phyloP scores from a whole-genome alignment of 768 basidiomycete genomes.

The Boletus rex-veris region DNA sequence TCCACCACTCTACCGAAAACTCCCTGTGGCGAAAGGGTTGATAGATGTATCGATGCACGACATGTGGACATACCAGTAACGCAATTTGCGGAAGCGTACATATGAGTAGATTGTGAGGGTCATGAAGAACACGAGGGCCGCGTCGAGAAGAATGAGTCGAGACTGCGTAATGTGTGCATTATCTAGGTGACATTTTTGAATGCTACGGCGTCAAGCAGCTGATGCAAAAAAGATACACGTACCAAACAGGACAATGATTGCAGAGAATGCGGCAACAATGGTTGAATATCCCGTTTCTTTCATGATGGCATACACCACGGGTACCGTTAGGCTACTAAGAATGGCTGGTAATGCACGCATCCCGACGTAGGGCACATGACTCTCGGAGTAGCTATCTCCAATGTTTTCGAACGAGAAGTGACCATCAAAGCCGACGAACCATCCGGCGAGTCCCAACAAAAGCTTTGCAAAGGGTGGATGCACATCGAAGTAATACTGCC shows the following conservation, averaged over 20 bases:
- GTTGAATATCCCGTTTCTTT: slow-evolving; percentile 96
- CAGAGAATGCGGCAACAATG: slow-evolving; percentile 86
- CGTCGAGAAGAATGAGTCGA: slow-evolving; percentile 94
- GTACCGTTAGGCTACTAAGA: slow-evolving; percentile 84
- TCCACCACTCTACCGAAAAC: slow-evolving; percentile 91
- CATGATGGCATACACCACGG: slow-evolving; percentile 94
- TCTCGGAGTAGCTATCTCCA: slow-evolving; percentile 84
- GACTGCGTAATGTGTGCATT: slow-evolving; percentile 95
- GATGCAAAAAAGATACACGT: slow-evolving; percentile 27
- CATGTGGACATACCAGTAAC: slow-evolving; percentile 62
- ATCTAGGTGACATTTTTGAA: slow-evolving; percentile 48
- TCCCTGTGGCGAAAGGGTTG: slow-evolving; percentile 48
- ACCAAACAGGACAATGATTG: slow-evolving; percentile 85
- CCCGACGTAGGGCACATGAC: slow-evolving; percentile 90
- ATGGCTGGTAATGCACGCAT: slow-evolving; percentile 92
- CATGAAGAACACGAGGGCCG: slow-evolving; percentile 94
- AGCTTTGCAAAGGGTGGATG: slow-evolving; percentile 98
- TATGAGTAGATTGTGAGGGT: slow-evolving; percentile 90
- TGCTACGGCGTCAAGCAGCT: neutral
- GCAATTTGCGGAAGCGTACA: slow-evolving; percentile 89
- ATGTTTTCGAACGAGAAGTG: slow-evolving; percentile 93
- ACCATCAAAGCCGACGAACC: slow-evolving; percentile 96
- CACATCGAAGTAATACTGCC: slow-evolving; percentile 99
- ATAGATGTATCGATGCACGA: neutral
- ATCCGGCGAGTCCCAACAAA: slow-evolving; percentile 89